Base-by-base conservation (phyloP, 106 monocot species). In the Acorus gramineus region DNA sequence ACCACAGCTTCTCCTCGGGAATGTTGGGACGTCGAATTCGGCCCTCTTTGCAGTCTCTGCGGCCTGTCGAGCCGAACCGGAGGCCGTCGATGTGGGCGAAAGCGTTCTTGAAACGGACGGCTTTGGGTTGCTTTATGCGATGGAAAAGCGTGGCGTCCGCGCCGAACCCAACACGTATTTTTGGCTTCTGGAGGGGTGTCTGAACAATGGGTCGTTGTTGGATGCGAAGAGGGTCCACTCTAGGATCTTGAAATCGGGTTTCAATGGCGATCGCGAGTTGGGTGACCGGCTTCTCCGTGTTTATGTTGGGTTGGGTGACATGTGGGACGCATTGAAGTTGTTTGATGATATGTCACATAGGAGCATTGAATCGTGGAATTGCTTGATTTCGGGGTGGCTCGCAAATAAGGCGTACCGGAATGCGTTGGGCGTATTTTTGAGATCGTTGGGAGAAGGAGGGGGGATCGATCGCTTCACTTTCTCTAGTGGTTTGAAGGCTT, bases 401-500 rank as follows among this genome's bases (percentile, higher is more conserved):
- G 49, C 44, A 7, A 73, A 63, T 51, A 83, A 79, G 44, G 70
- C 74, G 8, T 12, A 69, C 43, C 2, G 11, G 2, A 13, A 52
- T 10, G 71, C 72, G 8, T 59, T 83, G 49, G 10, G 2, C n/a
- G 61, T 76, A n/a, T 80, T 83, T 11, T 47, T 68, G 3, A 76
- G 62, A 48, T 73, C 74, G 55, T 9, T 78, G 50, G 74, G 52
- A 47, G 73, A 82, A 46, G 68, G 55, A 47, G 14, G 46, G 10
- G 69, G 67, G 54, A 59, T 58, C 28, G 67, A 57, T 63, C 66
- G 62, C 5, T 46, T 59, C 11, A 11, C 65, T 6, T 68, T 89
- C 50, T 70, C 71, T 3, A 53, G 62, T 61, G 78, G 83, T 5
- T 52, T 93, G 62, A 71, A 74, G 56, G 85, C 85, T 1, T 88